A percentile compares a stretch with the other conserved stretches of the same genome.
phyloP scores from a whole-genome alignment of 345 rosid genomes.

The Psidium guajava region DNA sequence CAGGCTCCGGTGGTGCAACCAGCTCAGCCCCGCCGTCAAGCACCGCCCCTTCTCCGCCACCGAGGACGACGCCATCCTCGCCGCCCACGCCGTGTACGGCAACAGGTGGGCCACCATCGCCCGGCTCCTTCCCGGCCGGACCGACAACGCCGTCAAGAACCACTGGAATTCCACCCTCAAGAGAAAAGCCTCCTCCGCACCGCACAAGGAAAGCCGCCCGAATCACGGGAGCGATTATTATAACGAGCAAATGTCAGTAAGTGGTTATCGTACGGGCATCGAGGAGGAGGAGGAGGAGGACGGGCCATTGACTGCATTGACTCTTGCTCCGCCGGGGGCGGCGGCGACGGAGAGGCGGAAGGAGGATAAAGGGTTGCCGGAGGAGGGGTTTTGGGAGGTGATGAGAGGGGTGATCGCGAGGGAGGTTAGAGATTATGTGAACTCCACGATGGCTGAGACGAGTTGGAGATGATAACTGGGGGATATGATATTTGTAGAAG shows the following conservation, averaged over 20 bases:
- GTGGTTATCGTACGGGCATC: neutral
- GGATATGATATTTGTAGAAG: neutral
- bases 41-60: constrained; percentile 50
- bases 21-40: constrained; percentile 49
- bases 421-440: constrained; percentile 8
- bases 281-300: neutral
- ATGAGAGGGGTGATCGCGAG: constrained; percentile 11
- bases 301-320: constrained; percentile 9
- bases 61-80: constrained; percentile 41
- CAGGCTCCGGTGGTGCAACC: constrained; percentile 60
- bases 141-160: constrained; percentile 56
- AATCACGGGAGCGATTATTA: neutral
- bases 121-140: constrained; percentile 43
- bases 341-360: neutral
- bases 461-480: neutral
- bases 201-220: neutral
- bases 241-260: neutral
- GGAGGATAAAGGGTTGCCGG: neutral
- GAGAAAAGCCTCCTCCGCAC: constrained; percentile 13
- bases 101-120: constrained; percentile 67
- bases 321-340: constrained; percentile 2
- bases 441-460: neutral
- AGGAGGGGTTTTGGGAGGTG: constrained; percentile 9
- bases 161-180: constrained; percentile 57
- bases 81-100: constrained; percentile 43